Base-by-base conservation (phyloP, 1,284 basidiomycete species). In the Cutaneotrichosporon sp. region DNA sequence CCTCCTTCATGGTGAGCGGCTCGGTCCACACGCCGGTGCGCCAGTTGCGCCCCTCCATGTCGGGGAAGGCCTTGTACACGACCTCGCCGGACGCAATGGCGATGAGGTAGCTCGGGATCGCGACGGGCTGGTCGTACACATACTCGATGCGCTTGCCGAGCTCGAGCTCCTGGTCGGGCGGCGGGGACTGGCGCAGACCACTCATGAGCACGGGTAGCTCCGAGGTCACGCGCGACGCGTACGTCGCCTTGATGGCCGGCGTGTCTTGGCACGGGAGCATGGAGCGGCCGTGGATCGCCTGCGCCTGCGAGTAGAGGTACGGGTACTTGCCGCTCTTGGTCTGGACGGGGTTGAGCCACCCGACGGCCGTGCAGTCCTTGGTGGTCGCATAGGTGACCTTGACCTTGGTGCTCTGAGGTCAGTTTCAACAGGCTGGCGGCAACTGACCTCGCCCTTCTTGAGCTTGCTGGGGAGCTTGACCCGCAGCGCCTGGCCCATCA, bases 291-390 rank as follows among this genome's bases (percentile, higher is more conserved):
- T 94, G 92, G 70, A 93, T 95, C 20, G 95, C 92, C 77, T 97
- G 94, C 74, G 90, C 92, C 79, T 98, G 94, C 62, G 91, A 94
- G 83, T 97, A 97, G 38, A 97, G 81, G 81, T 91, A 97, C 0
- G 92, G 90, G 79, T 90, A 88, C 59, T 83, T 81, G 72, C 92
- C 91, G 24, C 90, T 90, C 64, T 92, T 90, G 0, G 95, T 98
- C 80, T 97, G 94, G 87, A 89, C 87, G 69, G 92, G 90, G 38
- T 86, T 86, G 33, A 98, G 84, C 93, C 95, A 99, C 63, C 95
- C 95, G n/a, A 99, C 82, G 1, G 95, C 92, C 13, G 87, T 90
- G 75, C 88, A 89, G 33, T 87, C 82, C 60, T 86, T 81, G 5
- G 91, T 91, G 1, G 94, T 95, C 38, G 84, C 83, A 76, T 93